Conservation (phyloP, 257 asterid genomes). For the Linderniella brevidens region DNA sequence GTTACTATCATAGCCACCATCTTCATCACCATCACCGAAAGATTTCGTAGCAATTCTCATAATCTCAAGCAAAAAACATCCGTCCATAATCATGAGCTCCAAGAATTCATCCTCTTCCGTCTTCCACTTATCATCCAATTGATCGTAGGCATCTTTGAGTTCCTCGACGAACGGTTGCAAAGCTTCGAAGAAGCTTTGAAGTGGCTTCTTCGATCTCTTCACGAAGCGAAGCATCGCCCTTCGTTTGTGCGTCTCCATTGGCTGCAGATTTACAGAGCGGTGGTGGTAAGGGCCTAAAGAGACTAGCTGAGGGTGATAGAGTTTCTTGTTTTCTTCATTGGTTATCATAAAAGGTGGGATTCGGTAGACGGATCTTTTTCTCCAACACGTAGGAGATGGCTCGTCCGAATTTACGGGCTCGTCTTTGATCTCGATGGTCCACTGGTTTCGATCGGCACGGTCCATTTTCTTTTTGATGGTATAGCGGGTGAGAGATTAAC, state of each 20-base stretch:
- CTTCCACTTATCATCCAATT: conserved; percentile 8
- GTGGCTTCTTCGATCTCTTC: conserved; percentile 14
- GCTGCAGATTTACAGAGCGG: conserved; percentile 5
- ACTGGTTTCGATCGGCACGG: too few relatives aligned
- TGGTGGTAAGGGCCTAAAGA: conserved; percentile 44
- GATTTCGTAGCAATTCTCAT: conserved; percentile 4
- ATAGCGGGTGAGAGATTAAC: too few relatives aligned
- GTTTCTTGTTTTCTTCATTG: conserved; percentile 9
- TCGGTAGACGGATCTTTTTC: conserved; percentile 24
- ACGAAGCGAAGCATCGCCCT: conserved; percentile 31
- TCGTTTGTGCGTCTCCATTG: conserved; percentile 39
- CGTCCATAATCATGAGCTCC: conserved; percentile 22
- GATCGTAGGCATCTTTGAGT: conserved; percentile 26
- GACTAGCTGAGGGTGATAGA: conserved; percentile 26
- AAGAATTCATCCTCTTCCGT: conserved; percentile 9
- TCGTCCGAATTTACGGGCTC: too few relatives aligned
- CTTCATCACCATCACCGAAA: not conserved
- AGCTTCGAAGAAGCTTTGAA: conserved; percentile 7
- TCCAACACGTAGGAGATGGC: too few relatives aligned
- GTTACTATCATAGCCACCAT: conserved; percentile 11
- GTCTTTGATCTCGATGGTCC: too few relatives aligned
- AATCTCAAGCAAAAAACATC: conserved; percentile 24
- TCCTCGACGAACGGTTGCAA: conserved; percentile 13
- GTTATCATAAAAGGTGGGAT: conserved; percentile 19
- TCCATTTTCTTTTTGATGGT: too few relatives aligned